A percentile compares a stretch with the other conserved stretches of the same genome.
Evolutionary conservation across 495 filamentous ascomycete species (phyloP).

Genomic region (Echria macrotheca): DNA sequence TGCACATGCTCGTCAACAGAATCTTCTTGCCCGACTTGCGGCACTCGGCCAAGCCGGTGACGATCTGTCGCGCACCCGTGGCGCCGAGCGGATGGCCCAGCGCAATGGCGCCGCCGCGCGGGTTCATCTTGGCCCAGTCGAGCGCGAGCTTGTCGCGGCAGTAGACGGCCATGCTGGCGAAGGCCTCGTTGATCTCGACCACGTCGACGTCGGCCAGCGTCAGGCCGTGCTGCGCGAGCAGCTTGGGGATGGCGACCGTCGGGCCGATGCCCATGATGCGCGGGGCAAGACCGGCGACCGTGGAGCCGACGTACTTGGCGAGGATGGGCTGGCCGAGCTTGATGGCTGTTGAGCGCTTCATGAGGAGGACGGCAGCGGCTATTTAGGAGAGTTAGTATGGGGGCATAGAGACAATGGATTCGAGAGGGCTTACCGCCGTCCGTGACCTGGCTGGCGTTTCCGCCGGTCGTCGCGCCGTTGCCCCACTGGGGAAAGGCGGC

Average conservation of each 20-base stretch:
- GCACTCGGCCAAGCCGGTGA: constrained; percentile 77
- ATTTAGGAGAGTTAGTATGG: constrained; percentile 8
- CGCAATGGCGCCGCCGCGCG: constrained; percentile 72
- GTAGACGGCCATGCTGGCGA: constrained; percentile 96
- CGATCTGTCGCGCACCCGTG: constrained; percentile 75
- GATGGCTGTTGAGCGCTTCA: constrained; percentile 87
- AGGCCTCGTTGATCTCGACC: constrained; percentile 94
- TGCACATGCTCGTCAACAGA: constrained; percentile 81
- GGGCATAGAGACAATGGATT: constrained; percentile 10
- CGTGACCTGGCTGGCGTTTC: constrained; percentile 94
- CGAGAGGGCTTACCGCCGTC: constrained; percentile 57
- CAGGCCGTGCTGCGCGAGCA: constrained; percentile 74
- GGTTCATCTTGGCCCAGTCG: constrained; percentile 83
- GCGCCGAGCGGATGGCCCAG: constrained; percentile 78
- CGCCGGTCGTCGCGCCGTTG: constrained; percentile 79
- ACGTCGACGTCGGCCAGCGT: constrained; percentile 80
- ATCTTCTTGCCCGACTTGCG: constrained; percentile 76
- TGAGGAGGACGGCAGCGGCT: constrained; percentile 83
- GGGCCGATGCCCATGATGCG: constrained; percentile 98
- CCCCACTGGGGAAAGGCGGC: constrained; percentile 89
- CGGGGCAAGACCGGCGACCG: constrained; percentile 82
- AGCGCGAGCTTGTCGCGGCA: constrained; percentile 72
- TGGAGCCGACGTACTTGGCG: constrained; percentile 90
- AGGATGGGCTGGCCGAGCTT: constrained; percentile 86
- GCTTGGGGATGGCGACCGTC: constrained; percentile 88